These are phyloP conservation scores for Fomitopsis betulina DNA, from an alignment of 1,284 basidiomycete species.

Conservation along the genomic window DNA sequence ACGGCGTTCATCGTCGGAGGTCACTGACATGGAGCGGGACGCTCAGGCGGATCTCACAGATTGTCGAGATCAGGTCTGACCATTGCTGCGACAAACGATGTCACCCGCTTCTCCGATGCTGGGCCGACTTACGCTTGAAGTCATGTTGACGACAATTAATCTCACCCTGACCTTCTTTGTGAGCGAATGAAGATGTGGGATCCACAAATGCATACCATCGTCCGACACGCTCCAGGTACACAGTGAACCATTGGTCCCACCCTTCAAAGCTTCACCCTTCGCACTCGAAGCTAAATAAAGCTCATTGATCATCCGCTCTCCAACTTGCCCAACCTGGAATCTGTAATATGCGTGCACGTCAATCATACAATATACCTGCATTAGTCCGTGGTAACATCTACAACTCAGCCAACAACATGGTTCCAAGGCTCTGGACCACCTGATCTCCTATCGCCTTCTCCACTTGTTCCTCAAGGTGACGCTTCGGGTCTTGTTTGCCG, in stretches of 20 bases:
- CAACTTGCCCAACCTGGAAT: not conserved
- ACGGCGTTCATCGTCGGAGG: slow-evolving; percentile 23
- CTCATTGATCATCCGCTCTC: not conserved
- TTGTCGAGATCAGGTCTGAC: too few species aligned
- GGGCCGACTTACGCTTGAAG: not conserved
- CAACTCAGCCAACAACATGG: slow-evolving; percentile 87
- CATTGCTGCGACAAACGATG: not conserved
- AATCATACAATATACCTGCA: slow-evolving; percentile 3
- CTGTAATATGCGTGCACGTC: not conserved
- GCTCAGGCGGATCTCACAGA: too few species aligned
- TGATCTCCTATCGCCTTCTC: slow-evolving; percentile 96
- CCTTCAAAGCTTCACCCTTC: not conserved
- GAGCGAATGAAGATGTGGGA: not conserved
- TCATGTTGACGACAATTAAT: not conserved
- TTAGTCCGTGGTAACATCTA: slow-evolving; percentile 24
- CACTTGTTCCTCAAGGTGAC: slow-evolving; percentile 95
- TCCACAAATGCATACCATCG: not conserved
- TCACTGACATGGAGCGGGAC: too few species aligned
- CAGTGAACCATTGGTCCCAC: not conserved
- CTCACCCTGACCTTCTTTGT: not conserved
- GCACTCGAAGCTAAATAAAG: not conserved
- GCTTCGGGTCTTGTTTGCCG: slow-evolving; percentile 96
- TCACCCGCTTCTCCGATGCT: not conserved
- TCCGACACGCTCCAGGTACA: not conserved
- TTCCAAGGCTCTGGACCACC: slow-evolving; percentile 90